Percentiles rank a stretch among this genome's conserved stretches.
These are phyloP conservation scores for Eruca vesicaria DNA, from an alignment of 441 rosid species.

Conservation along the genomic window DNA sequence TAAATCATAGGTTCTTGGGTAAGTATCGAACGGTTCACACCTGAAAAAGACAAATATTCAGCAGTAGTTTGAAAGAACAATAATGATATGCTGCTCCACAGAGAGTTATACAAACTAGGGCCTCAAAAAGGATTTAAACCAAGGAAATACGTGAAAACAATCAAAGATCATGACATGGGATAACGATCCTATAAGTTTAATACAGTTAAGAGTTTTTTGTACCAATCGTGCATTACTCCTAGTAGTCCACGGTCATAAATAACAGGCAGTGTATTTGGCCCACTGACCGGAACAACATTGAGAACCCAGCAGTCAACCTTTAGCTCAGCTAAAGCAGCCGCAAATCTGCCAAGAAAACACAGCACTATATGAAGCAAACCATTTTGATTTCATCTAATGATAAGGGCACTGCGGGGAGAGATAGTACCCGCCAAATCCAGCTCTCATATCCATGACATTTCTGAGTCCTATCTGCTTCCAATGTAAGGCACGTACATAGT, in stretches of 20 bases:
- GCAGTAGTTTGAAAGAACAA: neutral
- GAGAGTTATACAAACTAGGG: neutral
- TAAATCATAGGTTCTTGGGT: conserved; percentile 93
- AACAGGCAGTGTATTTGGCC: conserved; percentile 92
- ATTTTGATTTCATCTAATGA: neutral
- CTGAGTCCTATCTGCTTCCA: conserved; percentile 82
- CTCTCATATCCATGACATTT: conserved; percentile 98
- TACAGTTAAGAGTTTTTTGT: conserved; percentile 17
- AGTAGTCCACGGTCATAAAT: conserved; percentile 94
- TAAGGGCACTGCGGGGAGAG: neutral
- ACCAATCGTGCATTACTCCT: conserved; percentile 99
- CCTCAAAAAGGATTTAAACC: neutral
- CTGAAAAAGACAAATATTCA: conserved; percentile 36
- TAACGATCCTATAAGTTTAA: neutral
- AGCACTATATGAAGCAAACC: conserved; percentile 9
- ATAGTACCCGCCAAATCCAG: conserved; percentile 92
- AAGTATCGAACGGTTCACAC: conserved; percentile 98
- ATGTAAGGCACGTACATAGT: conserved; percentile 70
- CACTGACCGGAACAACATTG: conserved; percentile 88
- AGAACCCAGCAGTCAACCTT: conserved; percentile 86
- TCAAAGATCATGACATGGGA: neutral
- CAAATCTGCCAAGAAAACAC: conserved; percentile 60
- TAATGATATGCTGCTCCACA: neutral
- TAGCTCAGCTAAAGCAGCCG: conserved; percentile 78
- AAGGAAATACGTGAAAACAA: neutral